phyloP scores from a whole-genome alignment of 2,329 filamentous ascomycete genomes.

The Bisporella sp. region DNA sequence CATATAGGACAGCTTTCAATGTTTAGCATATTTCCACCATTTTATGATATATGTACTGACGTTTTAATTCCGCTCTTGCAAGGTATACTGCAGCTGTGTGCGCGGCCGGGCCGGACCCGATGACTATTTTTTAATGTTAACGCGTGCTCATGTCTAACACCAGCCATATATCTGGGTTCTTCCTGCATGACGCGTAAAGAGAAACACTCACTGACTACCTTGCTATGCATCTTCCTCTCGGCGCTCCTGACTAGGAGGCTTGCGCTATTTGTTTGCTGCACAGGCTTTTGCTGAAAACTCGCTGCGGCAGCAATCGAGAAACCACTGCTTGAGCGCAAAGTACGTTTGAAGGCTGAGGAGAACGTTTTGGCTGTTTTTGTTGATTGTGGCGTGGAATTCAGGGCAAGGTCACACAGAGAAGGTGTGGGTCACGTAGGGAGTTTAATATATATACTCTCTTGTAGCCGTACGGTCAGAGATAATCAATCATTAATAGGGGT shows the following conservation, averaged over 20 bases:
- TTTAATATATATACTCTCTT: too few relatives aligned
- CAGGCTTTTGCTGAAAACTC: conserved; percentile 52
- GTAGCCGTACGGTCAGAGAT: too few relatives aligned
- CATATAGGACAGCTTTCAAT: conserved; percentile 70
- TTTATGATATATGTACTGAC: too few relatives aligned
- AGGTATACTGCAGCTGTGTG: conserved; percentile 97
- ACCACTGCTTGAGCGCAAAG: conserved; percentile 67
- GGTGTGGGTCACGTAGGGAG: too few relatives aligned
- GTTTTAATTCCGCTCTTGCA: conserved; percentile 73
- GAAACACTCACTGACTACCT: conserved; percentile 70
- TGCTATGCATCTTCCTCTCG: conserved; percentile 74
- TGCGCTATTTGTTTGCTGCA: conserved; percentile 24
- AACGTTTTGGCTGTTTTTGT: conserved; percentile 73
- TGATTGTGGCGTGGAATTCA: not conserved
- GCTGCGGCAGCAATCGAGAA: conserved; percentile 67
- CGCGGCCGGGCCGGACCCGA: conserved; percentile 93
- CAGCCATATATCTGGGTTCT: too few relatives aligned
- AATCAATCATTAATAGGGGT: too few relatives aligned
- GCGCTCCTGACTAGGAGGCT: conserved; percentile 21
- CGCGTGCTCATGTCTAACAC: too few relatives aligned
- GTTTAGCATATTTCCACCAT: conserved; percentile 22
- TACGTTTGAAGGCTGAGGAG: conserved; percentile 71
- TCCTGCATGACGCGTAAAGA: not conserved
- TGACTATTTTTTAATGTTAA: conserved; percentile 41
- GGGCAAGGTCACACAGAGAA: not conserved